phyloP scores from a whole-genome alignment of 495 filamentous ascomycete genomes.

The Delitschia confertaspora region DNA sequence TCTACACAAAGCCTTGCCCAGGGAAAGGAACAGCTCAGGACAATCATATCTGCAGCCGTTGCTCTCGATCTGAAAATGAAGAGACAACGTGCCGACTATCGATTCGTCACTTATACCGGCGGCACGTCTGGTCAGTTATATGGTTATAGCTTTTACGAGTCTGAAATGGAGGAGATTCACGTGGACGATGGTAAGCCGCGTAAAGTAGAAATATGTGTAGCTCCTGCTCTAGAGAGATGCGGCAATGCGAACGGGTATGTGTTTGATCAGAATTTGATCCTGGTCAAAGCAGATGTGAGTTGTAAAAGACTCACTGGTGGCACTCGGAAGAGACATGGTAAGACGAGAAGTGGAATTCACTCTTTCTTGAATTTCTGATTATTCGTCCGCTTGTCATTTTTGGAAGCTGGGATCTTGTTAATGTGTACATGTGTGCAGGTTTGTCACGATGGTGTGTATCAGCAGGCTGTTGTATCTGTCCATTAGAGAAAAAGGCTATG shows the following conservation, averaged over 20 bases:
- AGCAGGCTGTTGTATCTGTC: too few species aligned
- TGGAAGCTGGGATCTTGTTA: too few species aligned
- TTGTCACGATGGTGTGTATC: too few species aligned
- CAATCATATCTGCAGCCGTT: constrained; percentile 25
- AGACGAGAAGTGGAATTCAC: constrained; percentile 1
- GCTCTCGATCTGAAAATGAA: constrained; percentile 28
- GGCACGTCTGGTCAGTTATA: constrained; percentile 13
- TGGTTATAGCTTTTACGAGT: constrained; percentile 22
- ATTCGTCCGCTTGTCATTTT: too few species aligned
- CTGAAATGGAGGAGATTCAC: constrained; percentile 26
- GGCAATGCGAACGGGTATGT: constrained; percentile 27
- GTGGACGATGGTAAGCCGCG: constrained; percentile 12
- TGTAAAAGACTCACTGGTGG: constrained; percentile 15
- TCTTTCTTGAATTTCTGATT: too few species aligned
- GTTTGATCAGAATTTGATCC: constrained; percentile 23
- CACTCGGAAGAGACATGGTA: not conserved
- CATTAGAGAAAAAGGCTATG: too few species aligned
- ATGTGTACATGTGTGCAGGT: too few species aligned
- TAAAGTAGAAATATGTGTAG: constrained; percentile 13
- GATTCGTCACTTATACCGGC: constrained; percentile 24
- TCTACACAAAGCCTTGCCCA: constrained; percentile 14
- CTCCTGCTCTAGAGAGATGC: constrained; percentile 24
- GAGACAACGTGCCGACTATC: constrained; percentile 23
- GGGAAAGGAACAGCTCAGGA: constrained; percentile 22
- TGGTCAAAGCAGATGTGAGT: constrained; percentile 26